Evolutionary conservation across 768 basidiomycete genomes (phyloP).

Genomic region (Collybiopsis confluens): DNA sequence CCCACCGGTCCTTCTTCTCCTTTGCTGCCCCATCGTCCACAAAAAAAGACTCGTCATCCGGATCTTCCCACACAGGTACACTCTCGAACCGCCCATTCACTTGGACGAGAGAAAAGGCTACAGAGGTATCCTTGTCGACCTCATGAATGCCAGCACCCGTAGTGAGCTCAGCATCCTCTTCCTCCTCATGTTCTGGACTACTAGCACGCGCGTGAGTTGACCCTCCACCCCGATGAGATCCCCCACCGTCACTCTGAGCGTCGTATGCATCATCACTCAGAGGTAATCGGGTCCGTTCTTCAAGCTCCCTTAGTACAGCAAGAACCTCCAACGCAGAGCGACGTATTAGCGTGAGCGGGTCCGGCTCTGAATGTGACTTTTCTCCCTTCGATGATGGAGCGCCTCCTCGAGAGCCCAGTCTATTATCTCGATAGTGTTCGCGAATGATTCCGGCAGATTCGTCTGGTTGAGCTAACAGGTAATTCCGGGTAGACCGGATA

Average conservation of each 20-base stretch:
- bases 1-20: conserved; percentile 72
- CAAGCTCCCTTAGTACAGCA: conserved; percentile 70
- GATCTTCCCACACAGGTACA: conserved; percentile 82
- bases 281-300: conserved; percentile 73
- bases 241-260: conserved; percentile 65
- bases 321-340: conserved; percentile 82
- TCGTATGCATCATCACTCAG: conserved; percentile 82
- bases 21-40: conserved; percentile 41
- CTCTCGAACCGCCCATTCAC: conserved; percentile 61
- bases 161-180: conserved; percentile 28
- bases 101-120: conserved; percentile 66
- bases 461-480: conserved; percentile 77
- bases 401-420: conserved; percentile 27
- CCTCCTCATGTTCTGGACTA: conserved; percentile 39
- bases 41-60: conserved; percentile 40
- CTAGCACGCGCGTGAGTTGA: conserved; percentile 32
- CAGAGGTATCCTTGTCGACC: conserved; percentile 55
- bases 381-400: conserved; percentile 11
- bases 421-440: conserved; percentile 54
- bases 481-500: conserved; percentile 80
- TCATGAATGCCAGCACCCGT: conserved; percentile 16
- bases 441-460: conserved; percentile 53
- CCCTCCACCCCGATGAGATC: conserved; percentile 28
- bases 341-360: conserved; percentile 68
- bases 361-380: conserved; percentile 19